Conservation (phyloP, 2,329 filamentous ascomycete species). For the Fusarium sp. region DNA sequence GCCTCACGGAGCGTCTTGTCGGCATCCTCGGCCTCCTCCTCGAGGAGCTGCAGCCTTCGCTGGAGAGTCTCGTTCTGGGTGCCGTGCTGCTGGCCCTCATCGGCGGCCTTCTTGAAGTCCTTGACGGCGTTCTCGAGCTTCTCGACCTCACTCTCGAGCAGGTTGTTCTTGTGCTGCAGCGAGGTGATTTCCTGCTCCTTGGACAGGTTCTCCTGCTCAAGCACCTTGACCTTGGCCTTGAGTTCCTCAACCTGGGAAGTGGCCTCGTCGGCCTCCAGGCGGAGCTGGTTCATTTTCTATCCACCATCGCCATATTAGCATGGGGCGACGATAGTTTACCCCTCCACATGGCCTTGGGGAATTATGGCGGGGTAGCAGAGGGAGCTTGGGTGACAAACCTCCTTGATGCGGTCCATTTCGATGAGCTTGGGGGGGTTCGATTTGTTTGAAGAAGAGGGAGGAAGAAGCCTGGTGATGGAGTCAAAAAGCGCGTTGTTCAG, state of each 20-base stretch:
- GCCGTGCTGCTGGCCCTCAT: constrained; percentile 81
- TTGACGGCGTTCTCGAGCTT: constrained; percentile 86
- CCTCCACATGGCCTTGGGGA: constrained; percentile 44
- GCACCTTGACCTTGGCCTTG: constrained; percentile 81
- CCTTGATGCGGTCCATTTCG: constrained; percentile 87
- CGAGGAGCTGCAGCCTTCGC: constrained; percentile 91
- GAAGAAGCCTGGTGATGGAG: constrained; percentile 40
- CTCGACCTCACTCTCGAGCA: constrained; percentile 90
- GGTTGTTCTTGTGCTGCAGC: constrained; percentile 90
- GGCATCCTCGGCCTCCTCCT: constrained; percentile 96
- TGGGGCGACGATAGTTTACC: constrained; percentile 40
- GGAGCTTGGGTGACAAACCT: constrained; percentile 65
- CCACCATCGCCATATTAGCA: constrained; percentile 39
- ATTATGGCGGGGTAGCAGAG: constrained; percentile 45
- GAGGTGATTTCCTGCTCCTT: constrained; percentile 99
- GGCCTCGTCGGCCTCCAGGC: constrained; percentile 89
- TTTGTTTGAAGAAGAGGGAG: constrained; percentile 21
- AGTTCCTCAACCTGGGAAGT: constrained; percentile 84
- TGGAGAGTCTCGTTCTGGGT: constrained; percentile 91
- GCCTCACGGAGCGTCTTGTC: constrained; percentile 96
- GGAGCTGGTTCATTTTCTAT: constrained; percentile 94
- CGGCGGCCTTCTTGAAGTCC: constrained; percentile 85
- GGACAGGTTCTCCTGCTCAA: constrained; percentile 93
- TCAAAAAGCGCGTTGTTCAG: constrained; percentile 46
- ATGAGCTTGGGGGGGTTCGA: constrained; percentile 19